Conservation (phyloP, 106 monocot genomes). For the Apostasia shenzhenica region DNA sequence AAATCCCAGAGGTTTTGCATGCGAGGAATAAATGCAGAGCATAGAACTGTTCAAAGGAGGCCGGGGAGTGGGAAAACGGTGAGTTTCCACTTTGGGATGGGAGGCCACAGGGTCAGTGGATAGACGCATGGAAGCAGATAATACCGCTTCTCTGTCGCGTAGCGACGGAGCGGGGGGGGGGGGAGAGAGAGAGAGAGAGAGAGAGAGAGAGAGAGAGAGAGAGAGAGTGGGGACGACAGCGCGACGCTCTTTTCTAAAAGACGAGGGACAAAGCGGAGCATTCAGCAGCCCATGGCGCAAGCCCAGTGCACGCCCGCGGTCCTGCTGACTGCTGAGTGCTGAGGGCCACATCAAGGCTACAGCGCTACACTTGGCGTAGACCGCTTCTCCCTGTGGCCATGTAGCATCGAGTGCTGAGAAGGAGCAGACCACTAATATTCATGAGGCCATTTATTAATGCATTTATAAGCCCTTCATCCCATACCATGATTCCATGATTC, state of each 20-base stretch:
- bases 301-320: conserved; percentile 6
- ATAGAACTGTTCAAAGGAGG: not conserved
- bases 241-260: conserved; percentile 27
- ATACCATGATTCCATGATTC: not conserved
- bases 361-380: not conserved
- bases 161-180: conserved; percentile 1
- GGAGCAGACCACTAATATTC: not conserved
- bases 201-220: not conserved
- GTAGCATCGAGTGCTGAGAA: no score
- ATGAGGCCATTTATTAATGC: conserved; percentile 5
- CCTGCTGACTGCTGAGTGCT: not conserved
- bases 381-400: not conserved
- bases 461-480: not conserved
- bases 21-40: conserved; percentile 3
- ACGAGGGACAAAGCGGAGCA: conserved; percentile 38
- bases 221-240: conserved; percentile 5
- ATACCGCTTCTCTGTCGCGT: conserved; percentile 17
- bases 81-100: conserved; percentile 10
- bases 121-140: conserved; percentile 2
- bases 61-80: not conserved
- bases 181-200: not conserved
- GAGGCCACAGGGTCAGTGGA: conserved; percentile 2
- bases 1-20: conserved; percentile 1
- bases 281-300: conserved; percentile 6
- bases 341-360: not conserved